Evolutionary conservation across 1,284 basidiomycete genomes (phyloP), one percentile per base, ranked within the genome.

Genomic region (Austroboletus rostrupii): DNA sequence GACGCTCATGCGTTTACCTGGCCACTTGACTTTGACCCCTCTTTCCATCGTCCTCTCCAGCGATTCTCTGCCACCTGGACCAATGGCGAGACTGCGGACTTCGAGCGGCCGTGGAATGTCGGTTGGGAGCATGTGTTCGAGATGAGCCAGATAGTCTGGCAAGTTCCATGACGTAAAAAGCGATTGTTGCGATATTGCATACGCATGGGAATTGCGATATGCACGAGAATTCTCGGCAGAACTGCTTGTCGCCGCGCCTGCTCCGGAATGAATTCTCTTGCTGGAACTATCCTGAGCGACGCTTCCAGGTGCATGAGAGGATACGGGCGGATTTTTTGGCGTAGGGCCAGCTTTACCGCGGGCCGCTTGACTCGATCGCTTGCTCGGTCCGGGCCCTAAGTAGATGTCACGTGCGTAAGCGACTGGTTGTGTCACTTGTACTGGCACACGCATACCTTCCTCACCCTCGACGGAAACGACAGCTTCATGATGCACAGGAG

Each of bases 1-100:
- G 21, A 96, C 85, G 58, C 94, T 97, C 80, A 88, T 93, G 46
- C 96, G 80, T 69, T 97, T 96, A 55, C 84, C 82, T 0, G 96
- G 96, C 85, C 92, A 99, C 60, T 91, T 90, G 51, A 97, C 88
- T 67, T 92, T 90, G 21, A 94, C 92, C 1, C 93, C 90, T 37
- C 92, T 79, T 67, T 97, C 95, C 57, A 84, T 77, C 9, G 78
- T 82, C 56, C 75, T 72, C 51, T 85, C 84, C 19, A 75, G 52
- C n/a, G 67, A 66, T 54, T 72, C 71, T 54, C 69, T 64, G 13
- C 65, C 65, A 48, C 55, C 64, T 50, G 55, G 74, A 72, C 53
- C 77, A 20, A 78, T 5, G 67, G 70, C 55, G 3, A 72, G 68
- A 43, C 71, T 74, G 49, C 82, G 80, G 37, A 96, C 83, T 61